Evolutionary conservation across 2,329 filamentous ascomycete genomes (phyloP), one percentile per base, ranked within the genome.

Genomic region (Colletotrichum tanaceti): DNA sequence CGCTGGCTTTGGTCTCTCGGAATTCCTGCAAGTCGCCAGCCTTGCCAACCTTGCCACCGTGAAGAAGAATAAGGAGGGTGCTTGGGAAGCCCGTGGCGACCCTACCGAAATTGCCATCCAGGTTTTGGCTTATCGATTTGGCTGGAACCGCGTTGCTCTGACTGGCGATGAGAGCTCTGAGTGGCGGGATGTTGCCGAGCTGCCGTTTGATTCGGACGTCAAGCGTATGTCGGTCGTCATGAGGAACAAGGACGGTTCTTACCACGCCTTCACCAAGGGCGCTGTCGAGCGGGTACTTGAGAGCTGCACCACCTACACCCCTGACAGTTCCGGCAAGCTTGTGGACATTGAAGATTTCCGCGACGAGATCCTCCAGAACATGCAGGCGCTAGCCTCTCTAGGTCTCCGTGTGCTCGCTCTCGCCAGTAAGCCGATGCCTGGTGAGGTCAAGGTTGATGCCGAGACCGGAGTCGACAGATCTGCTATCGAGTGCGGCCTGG

Each of bases 361-460:
- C 18, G 77, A 85, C 18, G 78, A 86, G 49, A 86, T 91, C 60
- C 79, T 91, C 32, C 79, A 82, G 65, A 90, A 91, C 74, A 91
- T 91, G 88, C 87, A 91, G 75, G 80, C 82, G 0, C 80, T 92
- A 3, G 89, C 85, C 22, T 80, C 83, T 44, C 85, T 88, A 71
- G 90, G 90, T 70, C 85, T 92, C 11, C 89, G 90, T 67, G 90
- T 92, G 5, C 83, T 93, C 4, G 87, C 89, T 9, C 79, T 93
- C 0, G 90, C 90, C n/a, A 85, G 85, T 73, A 84, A 83, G 73
- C 71, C 75, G 24, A 66, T 32, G 52, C 68, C 60, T 2, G 61
- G 65, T 35, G 74, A 74, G 50, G 74, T 79, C 20, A 77, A 84
- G 14, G 74, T 72, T 28, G 70, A 58, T 16, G 22, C 46, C n/a